Conservation (phyloP, 2,329 filamentous ascomycete genomes). For the Monosporascus ibericus region DNA sequence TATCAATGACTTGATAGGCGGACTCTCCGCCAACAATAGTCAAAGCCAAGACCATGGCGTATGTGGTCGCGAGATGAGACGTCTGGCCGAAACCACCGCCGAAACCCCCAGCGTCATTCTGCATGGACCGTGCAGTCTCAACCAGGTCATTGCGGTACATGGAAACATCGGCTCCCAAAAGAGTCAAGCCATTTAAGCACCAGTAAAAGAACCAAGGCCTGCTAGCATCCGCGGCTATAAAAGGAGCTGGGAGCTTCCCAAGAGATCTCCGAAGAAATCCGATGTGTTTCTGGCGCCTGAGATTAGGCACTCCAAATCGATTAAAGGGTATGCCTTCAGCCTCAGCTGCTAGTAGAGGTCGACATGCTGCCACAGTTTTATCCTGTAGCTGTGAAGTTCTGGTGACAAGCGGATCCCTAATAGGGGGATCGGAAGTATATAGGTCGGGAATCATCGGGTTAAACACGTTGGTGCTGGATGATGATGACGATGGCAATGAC, state of each 20-base stretch:
- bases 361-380: constrained; percentile 60
- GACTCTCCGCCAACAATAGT: constrained; percentile 71
- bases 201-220: constrained; percentile 95
- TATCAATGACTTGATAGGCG: constrained; percentile 70
- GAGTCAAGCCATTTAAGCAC: constrained; percentile 68
- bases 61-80: constrained; percentile 83
- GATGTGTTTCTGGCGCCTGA: constrained; percentile 60
- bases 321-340: constrained; percentile 53
- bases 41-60: constrained; percentile 75
- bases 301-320: constrained; percentile 63
- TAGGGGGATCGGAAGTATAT: constrained; percentile 52
- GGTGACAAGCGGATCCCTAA: constrained; percentile 62
- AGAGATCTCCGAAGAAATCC: constrained; percentile 56
- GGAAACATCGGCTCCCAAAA: constrained; percentile 68
- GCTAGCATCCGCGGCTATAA: constrained; percentile 74
- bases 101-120: constrained; percentile 80
- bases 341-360: constrained; percentile 59
- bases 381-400: constrained; percentile 63
- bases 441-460: constrained; percentile 42
- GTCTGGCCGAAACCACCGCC: constrained; percentile 89
- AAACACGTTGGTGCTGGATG: not conserved
- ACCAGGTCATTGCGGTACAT: constrained; percentile 65
- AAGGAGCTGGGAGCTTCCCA: constrained; percentile 59
- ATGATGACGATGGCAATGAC: not conserved
- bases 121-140: constrained; percentile 71